Base-by-base conservation (phyloP, 148 eudicot species). In the Vaccinium myrtillus region DNA sequence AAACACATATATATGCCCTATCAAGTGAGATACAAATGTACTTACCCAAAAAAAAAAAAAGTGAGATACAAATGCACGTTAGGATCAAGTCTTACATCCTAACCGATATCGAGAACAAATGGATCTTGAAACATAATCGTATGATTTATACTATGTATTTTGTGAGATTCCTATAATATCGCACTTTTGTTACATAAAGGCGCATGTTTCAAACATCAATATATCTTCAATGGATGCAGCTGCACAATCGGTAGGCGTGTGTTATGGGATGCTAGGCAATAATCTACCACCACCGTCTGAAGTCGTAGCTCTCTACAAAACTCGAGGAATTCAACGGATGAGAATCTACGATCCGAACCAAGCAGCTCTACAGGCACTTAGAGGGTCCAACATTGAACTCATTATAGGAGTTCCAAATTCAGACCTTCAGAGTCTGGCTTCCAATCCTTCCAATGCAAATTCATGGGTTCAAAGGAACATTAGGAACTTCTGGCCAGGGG, bases 401-500 rank as follows among this genome's bases (percentile, higher is more conserved):
- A 43, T 85, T 71, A 61, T 92, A 8, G 92, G 85, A 2, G 76
- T 89, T 32, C 88, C 92, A 3, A 91, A 86, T 70, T 1, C 18
- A 0, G 84, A 49, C 36, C 74, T 92, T 54, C 8, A 43, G 4
- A 7, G 19, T 0, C 50, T 90, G 27, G 85, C 86, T 48, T 2
- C 78, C 13, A 82, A 43, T 77, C 91, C 82, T 77, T 48, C 87
- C 43, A 23, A 51, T 15, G 87, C 87, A 1, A 86, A 77, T 27
- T 0, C 83, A 6, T 92, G 94, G 93, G 88, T 92, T 71, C 82
- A 81, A 69, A 78, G 53, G 3, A 91, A 91, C 48, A 73, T 91
- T 7, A 46, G 14, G 50, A 78, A 58, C 32, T 63, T 87, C 87
- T 69, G 84, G 85, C 15, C 81, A 83, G 69, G 69, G 81, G 90